phyloP scores from a whole-genome alignment of 179 eudicot species.

The Beta macrorhiza region DNA sequence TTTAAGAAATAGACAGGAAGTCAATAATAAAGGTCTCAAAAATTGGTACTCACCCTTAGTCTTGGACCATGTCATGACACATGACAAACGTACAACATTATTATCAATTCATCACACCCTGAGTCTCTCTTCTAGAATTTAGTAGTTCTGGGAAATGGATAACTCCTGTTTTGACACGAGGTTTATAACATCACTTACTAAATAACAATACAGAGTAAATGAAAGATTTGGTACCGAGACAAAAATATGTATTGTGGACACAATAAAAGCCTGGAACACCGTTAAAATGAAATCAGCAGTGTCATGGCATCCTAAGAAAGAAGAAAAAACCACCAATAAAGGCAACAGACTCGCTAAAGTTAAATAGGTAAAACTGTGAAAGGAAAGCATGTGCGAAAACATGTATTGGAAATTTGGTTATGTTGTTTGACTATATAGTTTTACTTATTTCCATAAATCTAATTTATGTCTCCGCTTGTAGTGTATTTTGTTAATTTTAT shows the following conservation, averaged over 20 bases:
- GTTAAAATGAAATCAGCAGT: not conserved
- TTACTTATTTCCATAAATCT: no score
- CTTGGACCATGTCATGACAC: slow-evolving; percentile 4
- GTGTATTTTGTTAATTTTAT: no score
- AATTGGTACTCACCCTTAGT: slow-evolving; percentile 17
- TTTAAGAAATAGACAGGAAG: not conserved
- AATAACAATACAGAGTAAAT: not conserved
- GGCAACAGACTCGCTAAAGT: not conserved
- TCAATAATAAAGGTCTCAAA: not conserved
- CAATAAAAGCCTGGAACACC: not conserved
- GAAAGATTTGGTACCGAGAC: not conserved
- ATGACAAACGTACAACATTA: slow-evolving; percentile 2
- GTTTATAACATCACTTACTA: not conserved
- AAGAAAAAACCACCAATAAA: not conserved
- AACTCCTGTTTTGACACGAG: not conserved
- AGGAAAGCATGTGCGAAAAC: not conserved
- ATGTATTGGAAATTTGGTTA: no score
- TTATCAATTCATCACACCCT: not conserved
- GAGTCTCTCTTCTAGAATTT: not conserved
- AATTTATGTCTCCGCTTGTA: no score
- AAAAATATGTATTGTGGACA: not conserved
- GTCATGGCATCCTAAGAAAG: not conserved
- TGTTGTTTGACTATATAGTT: no score
- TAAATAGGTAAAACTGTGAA: not conserved
- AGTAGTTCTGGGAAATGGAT: not conserved